These are phyloP conservation scores for Sonneratia caseolaris DNA, from an alignment of 345 rosid genomes.

Conservation along the genomic window DNA sequence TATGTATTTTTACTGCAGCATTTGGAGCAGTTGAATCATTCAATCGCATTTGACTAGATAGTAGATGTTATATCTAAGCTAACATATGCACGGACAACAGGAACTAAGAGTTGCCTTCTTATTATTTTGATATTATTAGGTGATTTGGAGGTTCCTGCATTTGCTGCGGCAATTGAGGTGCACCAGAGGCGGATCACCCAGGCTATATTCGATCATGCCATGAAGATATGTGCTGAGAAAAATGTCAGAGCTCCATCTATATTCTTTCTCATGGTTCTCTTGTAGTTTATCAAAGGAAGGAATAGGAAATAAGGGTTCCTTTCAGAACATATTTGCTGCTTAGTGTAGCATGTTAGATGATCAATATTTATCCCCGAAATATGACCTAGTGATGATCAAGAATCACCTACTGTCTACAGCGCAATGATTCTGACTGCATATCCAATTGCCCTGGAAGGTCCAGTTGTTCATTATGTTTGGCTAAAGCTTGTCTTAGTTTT, in stretches of 20 bases:
- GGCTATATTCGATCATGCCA: conserved; percentile 49
- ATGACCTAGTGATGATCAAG: no score
- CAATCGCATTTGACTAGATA: neutral
- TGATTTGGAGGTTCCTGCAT: conserved; percentile 77
- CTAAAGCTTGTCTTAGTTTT: neutral
- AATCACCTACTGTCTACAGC: neutral
- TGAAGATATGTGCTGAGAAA: conserved; percentile 45
- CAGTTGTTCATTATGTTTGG: neutral
- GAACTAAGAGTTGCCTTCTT: neutral
- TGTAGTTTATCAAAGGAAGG: neutral
- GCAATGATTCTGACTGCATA: neutral
- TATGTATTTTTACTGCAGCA: neutral
- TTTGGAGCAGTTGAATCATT: neutral
- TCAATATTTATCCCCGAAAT: neutral
- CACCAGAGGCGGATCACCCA: conserved; percentile 73
- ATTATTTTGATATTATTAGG: conserved; percentile 17
- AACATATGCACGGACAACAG: neutral
- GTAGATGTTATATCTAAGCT: neutral
- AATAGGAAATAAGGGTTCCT: neutral
- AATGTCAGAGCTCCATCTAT: conserved; percentile 21
- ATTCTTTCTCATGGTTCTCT: neutral
- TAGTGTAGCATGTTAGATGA: neutral
- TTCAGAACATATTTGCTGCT: neutral
- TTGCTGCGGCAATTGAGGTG: conserved; percentile 72
- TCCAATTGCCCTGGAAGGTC: neutral